Base-by-base conservation (phyloP, 345 rosid genomes). In the Euphorbia peplus region DNA sequence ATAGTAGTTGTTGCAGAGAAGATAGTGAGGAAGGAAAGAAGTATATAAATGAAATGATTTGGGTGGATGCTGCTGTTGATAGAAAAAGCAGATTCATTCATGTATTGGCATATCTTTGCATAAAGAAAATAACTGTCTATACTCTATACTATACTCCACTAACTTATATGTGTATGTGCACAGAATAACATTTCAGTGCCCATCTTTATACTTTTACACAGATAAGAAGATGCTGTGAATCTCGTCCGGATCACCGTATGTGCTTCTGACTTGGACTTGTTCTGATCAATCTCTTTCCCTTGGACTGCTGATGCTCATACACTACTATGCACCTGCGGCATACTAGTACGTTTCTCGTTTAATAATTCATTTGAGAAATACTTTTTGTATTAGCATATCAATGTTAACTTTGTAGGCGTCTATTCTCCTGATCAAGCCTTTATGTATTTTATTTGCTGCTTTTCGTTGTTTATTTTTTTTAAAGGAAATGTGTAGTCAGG, bases 61-160 rank as follows among this genome's bases (percentile, higher is more conserved):
- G 73, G 68, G 69, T 73, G 55, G 65, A 73, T 74, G 70, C 73
- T 70, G 70, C 67, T 62, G 80, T 56, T 73, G 79, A 72, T 66
- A 66, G 61, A 70, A 75, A n/a, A 74, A 62, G 80, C 76, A 75
- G 75, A 70, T 74, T 67, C 77, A 70, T 74, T 67, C 77, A 50
- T 29, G 75, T 70, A 65, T 72, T 48, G 47, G 79, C 82, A 71
- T 81, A 77, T 84, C 82, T 81, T 82, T 81, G 74, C 83, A 76
- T 82, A 86, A 89, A 92, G 90, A 79, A 50, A 80, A 89, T 88
- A 88, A 87, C 70, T 26, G 79, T 76, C 79, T 78, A 84, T 79
- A 84, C 92, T 87, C 89, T 83, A 77, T 85, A 74, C 79, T 78
- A 84, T 79, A 84, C 92, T 87, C 89, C 84, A 77, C 86, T 58